Evolutionary conservation across 2,329 filamentous ascomycete genomes (phyloP), one percentile per base, ranked within the genome.

Genomic region (Hypoxylon sp.): DNA sequence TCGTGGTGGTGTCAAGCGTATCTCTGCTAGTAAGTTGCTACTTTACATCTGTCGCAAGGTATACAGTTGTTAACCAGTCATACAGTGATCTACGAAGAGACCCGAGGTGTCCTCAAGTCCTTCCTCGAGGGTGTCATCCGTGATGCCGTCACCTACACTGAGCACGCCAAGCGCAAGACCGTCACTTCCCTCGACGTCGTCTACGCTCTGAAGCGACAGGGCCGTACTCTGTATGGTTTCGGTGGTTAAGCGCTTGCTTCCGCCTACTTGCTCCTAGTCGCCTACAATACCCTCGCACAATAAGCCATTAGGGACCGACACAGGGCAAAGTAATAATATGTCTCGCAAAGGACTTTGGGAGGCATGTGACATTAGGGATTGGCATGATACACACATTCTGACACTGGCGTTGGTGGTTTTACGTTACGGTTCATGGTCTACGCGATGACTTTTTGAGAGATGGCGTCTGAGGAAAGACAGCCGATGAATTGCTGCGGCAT

Each of bases 1-100:
- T 86, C 94, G 94, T 96, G 94, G 94, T 85, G 94, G 94, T 94
- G 94, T 98, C 89, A 98, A 98, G 93, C 94, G 94, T 97, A 98
- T 98, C 80, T 97, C 94, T 80, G 94, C 94, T 82, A 97, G 91
- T 93, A 89, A 82, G 88, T 86, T 65, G 91, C 11, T 44, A n/a
- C 42, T 31, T 53, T 64, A 60, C 44, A 63, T 61, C 33, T 5
- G 10, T 17, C 62, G 61, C 42, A 52, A 93, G 93, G 86, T 93
- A 93, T 54, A 50, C 5, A 46, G 26, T 26, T 10, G 67, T 66
- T 76, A 67, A 76, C 73, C 65, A 67, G 63, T 71, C 59, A 70
- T 44, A 50, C 64, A 74, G 70, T 73, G 70, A 72, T 72, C 71
- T 73, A 71, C 69, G 74, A 73, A 31, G 90, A 94, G 86, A 93